Conservation (phyloP, 1,284 basidiomycete genomes). For the Wolfiporia cocos region DNA sequence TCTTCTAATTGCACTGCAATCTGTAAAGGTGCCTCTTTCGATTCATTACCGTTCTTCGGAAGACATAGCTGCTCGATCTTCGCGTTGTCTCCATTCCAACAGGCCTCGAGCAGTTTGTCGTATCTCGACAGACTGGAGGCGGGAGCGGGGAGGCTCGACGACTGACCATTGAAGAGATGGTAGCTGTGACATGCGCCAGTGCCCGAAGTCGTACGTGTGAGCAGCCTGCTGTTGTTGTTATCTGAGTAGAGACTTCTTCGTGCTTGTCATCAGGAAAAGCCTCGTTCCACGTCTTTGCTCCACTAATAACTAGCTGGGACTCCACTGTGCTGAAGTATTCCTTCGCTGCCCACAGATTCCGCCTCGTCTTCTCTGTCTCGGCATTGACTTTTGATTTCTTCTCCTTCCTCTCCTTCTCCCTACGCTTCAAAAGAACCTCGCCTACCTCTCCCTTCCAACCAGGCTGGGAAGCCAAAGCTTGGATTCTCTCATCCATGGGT, state of each 20-base stretch:
- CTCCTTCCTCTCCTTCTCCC: neutral
- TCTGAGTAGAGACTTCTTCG: too few species aligned
- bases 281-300: neutral
- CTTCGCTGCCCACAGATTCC: slow-evolving; percentile 20
- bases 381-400: neutral
- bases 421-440: slow-evolving; percentile 3
- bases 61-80: slow-evolving; percentile 45
- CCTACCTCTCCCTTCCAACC: slow-evolving; percentile 13
- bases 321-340: slow-evolving; percentile 33
- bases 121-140: slow-evolving; percentile 29
- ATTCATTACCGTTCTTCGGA: slow-evolving; percentile 25
- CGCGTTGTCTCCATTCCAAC: slow-evolving; percentile 41
- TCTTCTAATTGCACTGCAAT: slow-evolving; percentile 30
- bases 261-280: neutral
- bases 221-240: slow-evolving; percentile 22
- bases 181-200: too few species aligned
- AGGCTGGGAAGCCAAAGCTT: slow-evolving; percentile 3
- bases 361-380: slow-evolving; percentile 4
- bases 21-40: slow-evolving; percentile 30
- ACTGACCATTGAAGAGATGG: slow-evolving; percentile 23
- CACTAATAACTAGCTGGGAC: slow-evolving; percentile 8
- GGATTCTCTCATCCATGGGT: too few species aligned
- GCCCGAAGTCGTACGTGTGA: too few species aligned
- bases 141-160: neutral
- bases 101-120: slow-evolving; percentile 49